Evolutionary conservation across 805 yeast genomes (phyloP), one percentile per base, ranked within the genome.

Genomic region (Wickerhamiella bombiphila): DNA sequence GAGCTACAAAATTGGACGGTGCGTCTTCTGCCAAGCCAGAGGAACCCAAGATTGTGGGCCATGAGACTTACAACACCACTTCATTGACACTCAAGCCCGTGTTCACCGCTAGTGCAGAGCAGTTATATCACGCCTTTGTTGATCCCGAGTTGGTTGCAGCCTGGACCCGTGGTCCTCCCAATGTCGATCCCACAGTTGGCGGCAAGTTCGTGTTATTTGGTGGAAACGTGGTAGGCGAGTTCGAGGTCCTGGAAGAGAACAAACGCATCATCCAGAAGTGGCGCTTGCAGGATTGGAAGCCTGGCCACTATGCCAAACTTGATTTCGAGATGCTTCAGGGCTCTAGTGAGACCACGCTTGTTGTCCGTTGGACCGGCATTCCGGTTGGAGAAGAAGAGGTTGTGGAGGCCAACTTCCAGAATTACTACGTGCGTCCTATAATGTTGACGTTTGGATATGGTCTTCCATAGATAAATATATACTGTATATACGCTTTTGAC

Each of bases 321-420:
- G 66, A 65, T 17, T 69, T 88, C 47, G 65, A 61, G 28, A 70
- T 91, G 47, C 72, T 72, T 40, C 82, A 82, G 54, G 91, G 88
- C 21, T 69, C 72, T n/a, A 70, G 80, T 32, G 96, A 85, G 50
- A 91, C 98, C 3, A 74, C 69, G 41, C 65, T 86, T 62, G 73
- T 74, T 42, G 83, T 85, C 15, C 64, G 68, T 32, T 83, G 88
- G 72, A 65, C 72, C 14, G 96, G 96, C 13, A 78, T 91, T 35
- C 99, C 99, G 14, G 67, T 88, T 29, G 99, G 97, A 11, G 93
- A 91, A 56, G 97, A 91, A 91, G 93, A 51, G 60, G 78, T 50
- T 17, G 94, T 81, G 29, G 72, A 75, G 52, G 70, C 66, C 29
- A 91, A 88, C 58, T 88, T 91, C 54, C 82, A 83, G 51, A 83